Evolutionary conservation across 306 rosid species (phyloP), one percentile per base, ranked within the genome.

Genomic region (Cucumis cinereus): DNA sequence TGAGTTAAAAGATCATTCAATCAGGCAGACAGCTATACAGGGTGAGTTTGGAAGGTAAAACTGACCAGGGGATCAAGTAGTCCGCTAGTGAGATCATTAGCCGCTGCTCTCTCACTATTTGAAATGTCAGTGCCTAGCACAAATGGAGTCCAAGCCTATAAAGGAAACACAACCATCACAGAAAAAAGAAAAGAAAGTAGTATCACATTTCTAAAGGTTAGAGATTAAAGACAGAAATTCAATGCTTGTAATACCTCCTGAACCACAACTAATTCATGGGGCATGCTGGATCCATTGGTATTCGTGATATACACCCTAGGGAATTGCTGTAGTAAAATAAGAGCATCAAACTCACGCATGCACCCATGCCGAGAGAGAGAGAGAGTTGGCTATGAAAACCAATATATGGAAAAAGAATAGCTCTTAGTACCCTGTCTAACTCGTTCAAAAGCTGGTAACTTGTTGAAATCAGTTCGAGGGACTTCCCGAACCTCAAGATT

Each of bases 61-160:
- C 98, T 87, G 85, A 93, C 97, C 83, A 81, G 78, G 24, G 96
- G 83, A 67, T 88, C 86, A 54, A 93, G 74, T 49, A 79, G 84
- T 79, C 83, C 85, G 54, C 82, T 79, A 15, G 81, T 63, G 76
- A 61, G 59, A 62, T 75, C 73, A 30, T 28, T 30, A 43, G 84
- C 79, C 10, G 81, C 84, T 79, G 77, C 84, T 70, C 81, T 67
- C 35, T 78, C 83, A 36, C 64, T 66, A 85, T 71, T 15, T 67
- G 77, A 74, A 78, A 67, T 78, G 75, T 86, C 91, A 11, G 54
- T 16, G 81, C 76, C 75, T 77, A 77, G 50, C 80, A 77, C 59
- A 45, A 93, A 35, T 16, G 98, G 98, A 23, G 80, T 83, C 96
- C 97, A 88, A 22, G 82, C 91, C 98, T 93, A 72, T 56, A 49